Conservation (phyloP, 768 basidiomycete genomes). For the Mycena venus region DNA sequence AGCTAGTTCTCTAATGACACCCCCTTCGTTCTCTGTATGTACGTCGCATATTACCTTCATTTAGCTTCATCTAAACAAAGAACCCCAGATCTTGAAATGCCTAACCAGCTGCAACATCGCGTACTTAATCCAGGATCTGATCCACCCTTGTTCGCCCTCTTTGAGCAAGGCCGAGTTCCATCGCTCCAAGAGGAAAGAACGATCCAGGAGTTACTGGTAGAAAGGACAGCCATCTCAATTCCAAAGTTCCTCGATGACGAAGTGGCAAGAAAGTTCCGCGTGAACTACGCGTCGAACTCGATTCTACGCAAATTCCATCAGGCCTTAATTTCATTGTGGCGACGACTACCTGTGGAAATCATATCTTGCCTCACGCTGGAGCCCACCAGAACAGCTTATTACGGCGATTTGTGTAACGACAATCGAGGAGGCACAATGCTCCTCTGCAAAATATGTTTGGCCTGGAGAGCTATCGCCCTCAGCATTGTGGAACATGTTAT, state of each 20-base stretch:
- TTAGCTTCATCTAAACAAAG: too few species aligned
- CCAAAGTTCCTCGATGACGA: constrained; percentile 13
- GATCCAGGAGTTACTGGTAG: constrained; percentile 12
- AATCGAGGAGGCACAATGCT: constrained; percentile 18
- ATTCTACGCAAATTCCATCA: constrained; percentile 11
- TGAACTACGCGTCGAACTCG: constrained; percentile 21
- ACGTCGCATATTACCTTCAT: too few species aligned
- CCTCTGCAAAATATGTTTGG: constrained; percentile 15
- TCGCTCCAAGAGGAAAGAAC: constrained; percentile 1
- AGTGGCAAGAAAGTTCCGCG: constrained; percentile 8
- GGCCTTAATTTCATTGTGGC: constrained; percentile 15
- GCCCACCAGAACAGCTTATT: background rate
- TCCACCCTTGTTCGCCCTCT: constrained; percentile 17
- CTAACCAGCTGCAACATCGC: too few species aligned
- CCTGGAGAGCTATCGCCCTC: constrained; percentile 26
- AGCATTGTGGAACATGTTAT: constrained; percentile 18
- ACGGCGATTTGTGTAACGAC: constrained; percentile 10
- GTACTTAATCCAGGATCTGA: background rate
- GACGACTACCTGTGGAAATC: constrained; percentile 25
- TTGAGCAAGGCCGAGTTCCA: constrained; percentile 3
- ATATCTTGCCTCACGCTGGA: constrained; percentile 14
- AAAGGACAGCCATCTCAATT: constrained; percentile 18
- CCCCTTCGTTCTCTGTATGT: too few species aligned
- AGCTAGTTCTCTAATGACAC: too few species aligned
- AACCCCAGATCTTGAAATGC: too few species aligned